A percentile compares a stretch with the other conserved stretches of the same genome.
Evolutionary conservation across 2,329 filamentous ascomycete species (phyloP).

Genomic region (Aspergillus sp.): DNA sequence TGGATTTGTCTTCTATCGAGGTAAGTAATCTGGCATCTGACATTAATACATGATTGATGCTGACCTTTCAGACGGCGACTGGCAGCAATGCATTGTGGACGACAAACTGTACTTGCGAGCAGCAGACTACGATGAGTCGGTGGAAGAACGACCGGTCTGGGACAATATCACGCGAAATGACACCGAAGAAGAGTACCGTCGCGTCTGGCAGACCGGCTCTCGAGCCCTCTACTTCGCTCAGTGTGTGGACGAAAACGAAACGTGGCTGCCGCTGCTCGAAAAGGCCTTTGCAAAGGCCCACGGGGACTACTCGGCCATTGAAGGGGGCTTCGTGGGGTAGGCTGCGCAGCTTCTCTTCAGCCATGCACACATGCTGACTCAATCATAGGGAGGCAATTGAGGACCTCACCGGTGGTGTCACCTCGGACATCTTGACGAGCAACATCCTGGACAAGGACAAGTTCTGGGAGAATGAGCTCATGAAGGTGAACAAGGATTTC

Average conservation of each 20-base stretch:
- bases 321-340: slow-evolving; percentile 68
- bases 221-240: slow-evolving; percentile 76
- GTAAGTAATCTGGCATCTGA: slow-evolving; percentile 30
- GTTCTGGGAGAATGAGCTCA: slow-evolving; percentile 80
- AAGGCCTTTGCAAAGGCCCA: slow-evolving; percentile 85
- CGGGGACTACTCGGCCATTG: slow-evolving; percentile 72
- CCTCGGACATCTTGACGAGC: slow-evolving; percentile 44
- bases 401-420: slow-evolving; percentile 55
- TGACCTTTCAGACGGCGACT: slow-evolving; percentile 66
- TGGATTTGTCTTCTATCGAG: slow-evolving; percentile 78
- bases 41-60: neutral
- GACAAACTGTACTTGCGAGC: slow-evolving; percentile 85
- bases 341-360: slow-evolving; percentile 9
- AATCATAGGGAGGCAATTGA: slow-evolving; percentile 52
- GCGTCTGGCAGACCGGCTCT: slow-evolving; percentile 70
- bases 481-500: slow-evolving; percentile 77
- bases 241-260: slow-evolving; percentile 73
- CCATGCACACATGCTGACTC: neutral
- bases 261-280: slow-evolving; percentile 76
- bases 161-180: slow-evolving; percentile 73
- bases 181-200: slow-evolving; percentile 67
- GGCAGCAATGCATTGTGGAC: slow-evolving; percentile 88
- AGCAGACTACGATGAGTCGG: slow-evolving; percentile 76
- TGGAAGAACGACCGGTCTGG: slow-evolving; percentile 70
- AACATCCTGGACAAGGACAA: slow-evolving; percentile 64